A percentile compares a stretch with the other conserved stretches of the same genome.
Evolutionary conservation across 164 flowering plant species (phyloP).

Genomic region (Umbilicus rupestris): DNA sequence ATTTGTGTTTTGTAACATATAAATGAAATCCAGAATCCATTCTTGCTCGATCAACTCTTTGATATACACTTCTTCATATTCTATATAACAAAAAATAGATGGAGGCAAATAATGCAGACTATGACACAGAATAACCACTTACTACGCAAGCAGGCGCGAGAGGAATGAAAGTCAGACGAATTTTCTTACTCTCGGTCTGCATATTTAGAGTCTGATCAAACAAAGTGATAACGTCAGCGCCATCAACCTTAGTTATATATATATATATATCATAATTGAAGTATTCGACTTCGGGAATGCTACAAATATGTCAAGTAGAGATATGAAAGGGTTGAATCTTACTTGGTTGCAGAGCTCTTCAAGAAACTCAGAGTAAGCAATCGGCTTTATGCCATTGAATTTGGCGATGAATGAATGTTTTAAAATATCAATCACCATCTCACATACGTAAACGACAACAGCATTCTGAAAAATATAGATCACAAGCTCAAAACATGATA

Average conservation of each 20-base stretch:
- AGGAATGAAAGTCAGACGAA: conserved; percentile 70
- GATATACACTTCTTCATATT: not conserved
- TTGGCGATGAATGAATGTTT: conserved; percentile 97
- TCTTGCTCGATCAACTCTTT: not conserved
- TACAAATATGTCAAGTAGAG: not conserved
- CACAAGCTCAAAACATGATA: not conserved
- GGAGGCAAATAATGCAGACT: not conserved
- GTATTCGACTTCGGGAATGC: not conserved
- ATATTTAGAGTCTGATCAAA: conserved; percentile 53
- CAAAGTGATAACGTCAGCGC: not conserved
- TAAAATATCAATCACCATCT: conserved; percentile 70
- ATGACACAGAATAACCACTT: conserved; percentile 14
- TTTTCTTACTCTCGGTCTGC: conserved; percentile 44
- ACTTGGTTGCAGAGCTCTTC: conserved; percentile 98
- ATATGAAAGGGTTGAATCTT: not conserved
- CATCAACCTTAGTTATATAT: not conserved
- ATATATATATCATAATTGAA: not conserved
- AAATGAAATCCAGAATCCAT: not conserved
- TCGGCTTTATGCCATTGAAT: conserved; percentile 86
- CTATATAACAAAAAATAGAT: not conserved
- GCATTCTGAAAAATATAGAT: conserved; percentile 52
- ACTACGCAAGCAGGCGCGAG: conserved; percentile 98
- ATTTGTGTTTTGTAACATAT: not conserved
- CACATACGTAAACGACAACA: conserved; percentile 64
- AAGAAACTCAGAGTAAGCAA: conserved; percentile 80